Percentiles rank a stretch among this genome's conserved stretches.
phyloP scores from a whole-genome alignment of 768 basidiomycete genomes.

The Boletus speciosus region DNA sequence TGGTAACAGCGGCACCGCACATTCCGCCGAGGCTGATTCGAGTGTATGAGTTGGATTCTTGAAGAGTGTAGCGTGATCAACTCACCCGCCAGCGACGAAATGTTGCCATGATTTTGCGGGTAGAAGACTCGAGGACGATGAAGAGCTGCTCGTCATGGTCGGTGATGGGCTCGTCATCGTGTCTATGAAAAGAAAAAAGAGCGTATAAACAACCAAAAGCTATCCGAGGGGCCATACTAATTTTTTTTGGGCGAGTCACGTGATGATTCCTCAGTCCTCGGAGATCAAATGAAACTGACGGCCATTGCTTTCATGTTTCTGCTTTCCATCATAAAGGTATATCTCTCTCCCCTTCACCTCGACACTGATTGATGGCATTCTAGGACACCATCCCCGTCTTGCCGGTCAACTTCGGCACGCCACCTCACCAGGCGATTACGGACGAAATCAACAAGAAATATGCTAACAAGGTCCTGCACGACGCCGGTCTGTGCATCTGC shows the following conservation, averaged over 20 bases:
- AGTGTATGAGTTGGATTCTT: conserved; percentile 2
- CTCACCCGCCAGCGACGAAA: conserved; percentile 84
- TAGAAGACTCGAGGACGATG: conserved; percentile 38
- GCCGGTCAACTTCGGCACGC: conserved; percentile 78
- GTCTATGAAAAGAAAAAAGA: not conserved
- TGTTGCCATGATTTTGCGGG: conserved; percentile 83
- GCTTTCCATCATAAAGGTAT: conserved; percentile 44
- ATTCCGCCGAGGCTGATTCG: conserved; percentile 84
- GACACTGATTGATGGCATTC: not conserved
- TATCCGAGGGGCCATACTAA: not conserved
- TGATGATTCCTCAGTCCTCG: not conserved
- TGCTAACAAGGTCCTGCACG: conserved; percentile 85
- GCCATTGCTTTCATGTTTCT: conserved; percentile 37
- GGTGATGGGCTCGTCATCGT: conserved; percentile 11
- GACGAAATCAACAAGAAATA: conserved; percentile 94
- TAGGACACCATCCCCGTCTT: conserved; percentile 92
- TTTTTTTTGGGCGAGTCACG: conserved; percentile 15
- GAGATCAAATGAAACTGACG: not conserved
- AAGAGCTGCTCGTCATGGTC: conserved; percentile 20
- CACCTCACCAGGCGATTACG: conserved; percentile 74
- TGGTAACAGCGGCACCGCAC: conserved; percentile 95
- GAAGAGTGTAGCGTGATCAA: conserved; percentile 3
- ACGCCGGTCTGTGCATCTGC: conserved; percentile 87
- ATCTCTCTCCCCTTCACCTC: not conserved
- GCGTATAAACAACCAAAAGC: not conserved